Base-by-base conservation (phyloP, 495 filamentous ascomycete genomes). In the Astrothelium macrocarpum region DNA sequence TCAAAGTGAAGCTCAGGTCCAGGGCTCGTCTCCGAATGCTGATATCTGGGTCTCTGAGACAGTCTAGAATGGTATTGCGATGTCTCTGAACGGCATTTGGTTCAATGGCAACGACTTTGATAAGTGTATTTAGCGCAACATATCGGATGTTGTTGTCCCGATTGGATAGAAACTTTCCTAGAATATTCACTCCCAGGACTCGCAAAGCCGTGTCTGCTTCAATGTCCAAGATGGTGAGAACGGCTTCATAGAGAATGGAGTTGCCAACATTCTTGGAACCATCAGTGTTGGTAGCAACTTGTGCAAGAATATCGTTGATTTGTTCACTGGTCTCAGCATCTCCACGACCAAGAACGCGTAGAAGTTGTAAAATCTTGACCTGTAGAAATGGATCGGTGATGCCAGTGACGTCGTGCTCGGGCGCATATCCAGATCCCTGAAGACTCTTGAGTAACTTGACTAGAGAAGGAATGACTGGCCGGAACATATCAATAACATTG, bases 91-190 rank as follows among this genome's bases (percentile, higher is more conserved):
- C 94, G 1, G 94, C 95, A 71, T 97, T 97, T 20, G 94, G 95
- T 72, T 98, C 94, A 42, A 98, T 90, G 11, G 95, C 93, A 53
- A 98, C 93, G 60, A 98, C 94, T 77, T 98, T 98, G 77, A 96
- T 93, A 64, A 98, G 79, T 1, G 94, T 98, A 74, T 98, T 98
- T 29, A 98, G 76, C 28, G 94, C 94, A 58, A 98, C 94, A 72
- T 98, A 98, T 70, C 94, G 90, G 72, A 98, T 97, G 71, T 98
- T 98, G 79, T 98, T 98, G 77, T 98, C 94, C 73, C 92, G 89
- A 76, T 98, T 98, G 7, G 91, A 85, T 62, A 98, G 77, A 79
- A 98, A 98, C 73, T 97, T 98, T 71, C 94, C 94, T 10, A 98
- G 84, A 62, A 98, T 98, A 71, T 98, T 98, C 67, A 98, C 93